phyloP scores from a whole-genome alignment of 2,329 filamentous ascomycete species.

The Xylaria sp. region DNA sequence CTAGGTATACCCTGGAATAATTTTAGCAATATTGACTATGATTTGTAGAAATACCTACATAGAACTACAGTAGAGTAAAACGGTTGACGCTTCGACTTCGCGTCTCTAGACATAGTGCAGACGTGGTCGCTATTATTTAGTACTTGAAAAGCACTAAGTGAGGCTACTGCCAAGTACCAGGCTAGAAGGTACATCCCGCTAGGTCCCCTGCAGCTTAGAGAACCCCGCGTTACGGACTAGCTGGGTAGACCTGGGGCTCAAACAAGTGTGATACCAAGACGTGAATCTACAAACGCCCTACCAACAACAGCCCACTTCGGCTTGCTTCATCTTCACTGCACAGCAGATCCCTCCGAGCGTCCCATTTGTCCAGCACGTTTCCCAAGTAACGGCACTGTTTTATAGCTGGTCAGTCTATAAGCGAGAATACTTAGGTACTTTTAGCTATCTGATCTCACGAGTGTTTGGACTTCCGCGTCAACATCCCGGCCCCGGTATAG shows the following conservation, averaged over 20 bases:
- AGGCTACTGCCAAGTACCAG: too few species aligned
- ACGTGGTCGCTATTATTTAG: too few species aligned
- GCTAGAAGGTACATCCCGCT: neutral
- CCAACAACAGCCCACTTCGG: constrained; percentile 14
- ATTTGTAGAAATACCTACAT: too few species aligned
- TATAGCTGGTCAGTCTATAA: neutral
- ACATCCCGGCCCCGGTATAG: constrained; percentile 15
- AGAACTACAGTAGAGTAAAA: too few species aligned
- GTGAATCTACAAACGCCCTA: constrained; percentile 5
- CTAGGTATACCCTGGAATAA: too few species aligned
- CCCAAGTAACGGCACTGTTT: neutral
- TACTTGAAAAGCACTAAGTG: too few species aligned
- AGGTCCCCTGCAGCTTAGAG: neutral
- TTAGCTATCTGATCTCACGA: neutral
- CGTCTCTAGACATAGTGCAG: too few species aligned
- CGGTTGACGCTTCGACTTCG: too few species aligned
- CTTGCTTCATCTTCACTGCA: constrained; percentile 16
- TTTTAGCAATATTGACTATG: too few species aligned
- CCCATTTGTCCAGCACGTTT: neutral
- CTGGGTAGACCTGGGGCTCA: constrained; percentile 40
- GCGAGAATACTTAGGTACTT: constrained; percentile 1
- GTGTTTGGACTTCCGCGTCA: constrained; percentile 12
- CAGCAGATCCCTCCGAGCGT: neutral
- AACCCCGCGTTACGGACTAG: constrained; percentile 26
- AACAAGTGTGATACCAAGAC: constrained; percentile 46